Evolutionary conservation across 345 rosid species (phyloP), one percentile per base, ranked within the genome.

Genomic region (Atalantia buxifolia): DNA sequence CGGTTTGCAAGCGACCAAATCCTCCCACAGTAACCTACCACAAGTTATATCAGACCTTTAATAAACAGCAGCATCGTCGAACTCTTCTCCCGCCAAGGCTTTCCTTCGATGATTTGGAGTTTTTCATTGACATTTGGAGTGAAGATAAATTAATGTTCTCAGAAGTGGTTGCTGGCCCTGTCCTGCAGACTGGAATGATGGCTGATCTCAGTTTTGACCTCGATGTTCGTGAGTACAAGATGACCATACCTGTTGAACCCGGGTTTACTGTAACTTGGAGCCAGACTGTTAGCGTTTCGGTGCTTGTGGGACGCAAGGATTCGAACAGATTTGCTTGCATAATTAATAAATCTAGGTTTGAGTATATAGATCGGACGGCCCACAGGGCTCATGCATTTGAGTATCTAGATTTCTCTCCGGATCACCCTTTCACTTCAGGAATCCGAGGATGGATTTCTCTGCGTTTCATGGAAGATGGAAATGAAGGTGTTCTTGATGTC

Each of bases 371-470:
- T 76, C 87, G 88, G 57, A 76, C 94, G 0, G 82, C 95, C 25
- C 86, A 82, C 40, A 79, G 94, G 75, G 93, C 97, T 6, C 84
- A 94, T 72, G 98, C 98, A 30, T 96, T 89, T 59, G 98, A 94
- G 71, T 92, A 87, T 86, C 95, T 96, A 0, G 91, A 86, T 48
- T 87, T 96, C 73, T 94, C 97, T 70, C 98, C 99, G 16, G 79
- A 76, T 30, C 84, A 96, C 76, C 98, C 98, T 10, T 96, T 96
- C 66, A 79, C 89, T 27, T 85, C 98, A 0, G 91, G 92, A 33
- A 87, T 90, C 33, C 81, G 97, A 68, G 99, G 92, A 2, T 94
- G 99, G 98, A 77, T 94, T 77, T 94, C 99, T 13, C 68, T 94
- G 92, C 89, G 87, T 45, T 94, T 96, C 87, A 78, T 79, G 85